Conservation (phyloP, 495 filamentous ascomycete genomes). For the Tuber brumale region DNA sequence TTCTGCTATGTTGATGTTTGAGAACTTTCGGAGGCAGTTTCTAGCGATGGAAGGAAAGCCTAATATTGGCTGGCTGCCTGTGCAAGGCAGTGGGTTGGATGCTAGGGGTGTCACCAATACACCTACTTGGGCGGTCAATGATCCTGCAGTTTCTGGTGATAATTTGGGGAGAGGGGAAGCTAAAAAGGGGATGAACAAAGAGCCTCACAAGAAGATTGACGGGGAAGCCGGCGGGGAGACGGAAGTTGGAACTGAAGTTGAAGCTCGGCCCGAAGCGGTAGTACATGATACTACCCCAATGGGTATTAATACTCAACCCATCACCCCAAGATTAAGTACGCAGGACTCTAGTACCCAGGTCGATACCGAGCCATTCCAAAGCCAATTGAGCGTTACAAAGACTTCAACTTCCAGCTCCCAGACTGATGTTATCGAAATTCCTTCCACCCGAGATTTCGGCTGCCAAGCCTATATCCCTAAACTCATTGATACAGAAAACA, state of each 20-base stretch:
- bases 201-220: not conserved
- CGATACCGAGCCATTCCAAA: not conserved
- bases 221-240: not conserved
- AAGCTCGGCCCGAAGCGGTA: not conserved
- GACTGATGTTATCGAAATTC: not conserved
- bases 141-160: not conserved
- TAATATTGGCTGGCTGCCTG: not conserved
- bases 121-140: not conserved
- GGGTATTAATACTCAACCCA: not conserved
- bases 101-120: not conserved
- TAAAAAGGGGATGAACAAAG: not conserved
- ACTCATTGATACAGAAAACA: not conserved
- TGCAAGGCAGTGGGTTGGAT: not conserved
- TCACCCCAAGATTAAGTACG: not conserved
- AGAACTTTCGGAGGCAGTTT: not conserved
- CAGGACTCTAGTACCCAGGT: not conserved
- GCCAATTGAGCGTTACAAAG: not conserved
- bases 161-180: not conserved
- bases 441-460: not conserved
- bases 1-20: not conserved
- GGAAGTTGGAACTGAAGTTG: not conserved
- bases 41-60: not conserved
- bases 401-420: not conserved
- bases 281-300: not conserved
- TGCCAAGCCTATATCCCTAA: not conserved